phyloP scores from a whole-genome alignment of 164 flowering plant species.

The Vitis rotundifolia region DNA sequence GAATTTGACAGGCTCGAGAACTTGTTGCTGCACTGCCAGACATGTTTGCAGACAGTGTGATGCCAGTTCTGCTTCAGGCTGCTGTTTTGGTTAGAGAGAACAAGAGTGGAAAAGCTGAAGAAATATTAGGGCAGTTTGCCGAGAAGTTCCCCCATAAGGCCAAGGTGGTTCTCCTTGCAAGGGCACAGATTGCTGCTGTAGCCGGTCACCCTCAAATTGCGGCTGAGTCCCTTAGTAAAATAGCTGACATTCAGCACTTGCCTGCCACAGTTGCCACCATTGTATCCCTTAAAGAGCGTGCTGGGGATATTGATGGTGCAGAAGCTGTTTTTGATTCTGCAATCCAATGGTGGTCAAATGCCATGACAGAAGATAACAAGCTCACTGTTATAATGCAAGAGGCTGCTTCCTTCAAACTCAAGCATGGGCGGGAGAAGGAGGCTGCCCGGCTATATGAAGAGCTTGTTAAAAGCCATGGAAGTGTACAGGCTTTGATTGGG shows the following conservation, averaged over 20 bases:
- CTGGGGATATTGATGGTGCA: conserved; percentile 83
- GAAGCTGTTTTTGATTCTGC: conserved; percentile 71
- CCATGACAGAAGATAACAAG: conserved; percentile 80
- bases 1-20: conserved; percentile 72
- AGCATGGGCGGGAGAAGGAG: conserved; percentile 75
- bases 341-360: conserved; percentile 72
- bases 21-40: conserved; percentile 60
- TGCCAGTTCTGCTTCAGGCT: conserved; percentile 80
- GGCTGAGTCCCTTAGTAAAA: conserved; percentile 71
- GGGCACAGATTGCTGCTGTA: conserved; percentile 91
- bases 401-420: conserved; percentile 89
- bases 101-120: conserved; percentile 85
- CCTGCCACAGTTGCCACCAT: conserved; percentile 93
- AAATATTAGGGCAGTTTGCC: conserved; percentile 62
- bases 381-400: conserved; percentile 66
- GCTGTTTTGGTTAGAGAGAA: conserved; percentile 85
- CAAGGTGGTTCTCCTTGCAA: conserved; percentile 60
- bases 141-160: conserved; percentile 65
- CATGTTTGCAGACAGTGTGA: conserved; percentile 67
- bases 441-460: conserved; percentile 69
- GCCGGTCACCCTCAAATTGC: conserved; percentile 78
- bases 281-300: conserved; percentile 81
- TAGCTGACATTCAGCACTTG: conserved; percentile 89
- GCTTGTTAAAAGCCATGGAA: conserved; percentile 75
- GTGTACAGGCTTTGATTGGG: conserved; percentile 77